Evolutionary conservation across 164 flowering plant species (phyloP).

Genomic region (Kalanchoe fedtschenkoi): DNA sequence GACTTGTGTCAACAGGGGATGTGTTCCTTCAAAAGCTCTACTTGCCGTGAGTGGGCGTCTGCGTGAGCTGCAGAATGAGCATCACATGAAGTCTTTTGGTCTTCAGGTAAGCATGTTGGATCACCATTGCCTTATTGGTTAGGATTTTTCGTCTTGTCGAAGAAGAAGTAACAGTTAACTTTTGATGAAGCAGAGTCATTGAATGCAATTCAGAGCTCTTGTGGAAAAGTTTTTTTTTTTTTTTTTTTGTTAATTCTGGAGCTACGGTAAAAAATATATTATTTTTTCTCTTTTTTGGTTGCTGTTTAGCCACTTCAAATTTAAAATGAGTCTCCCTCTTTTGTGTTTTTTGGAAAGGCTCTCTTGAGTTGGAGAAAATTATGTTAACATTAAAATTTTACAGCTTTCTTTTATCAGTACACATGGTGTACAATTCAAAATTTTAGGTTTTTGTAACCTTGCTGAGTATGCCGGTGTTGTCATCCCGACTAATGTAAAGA

Average conservation of each 20-base stretch:
- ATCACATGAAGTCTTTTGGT: constrained; percentile 90
- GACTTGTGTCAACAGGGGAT: constrained; percentile 97
- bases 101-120: constrained; percentile 46
- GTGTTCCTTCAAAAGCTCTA: constrained; percentile 98
- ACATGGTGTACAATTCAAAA: not conserved
- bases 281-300: no score
- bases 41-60: constrained; percentile 94
- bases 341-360: not conserved
- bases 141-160: not conserved
- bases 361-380: not conserved
- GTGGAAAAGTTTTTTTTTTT: no score
- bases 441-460: not conserved
- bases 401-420: not conserved
- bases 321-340: not conserved
- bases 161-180: not conserved
- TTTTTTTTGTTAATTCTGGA: no score
- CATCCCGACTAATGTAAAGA: not conserved
- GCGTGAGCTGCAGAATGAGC: constrained; percentile 90
- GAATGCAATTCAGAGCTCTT: no score
- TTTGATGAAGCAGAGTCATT: no score
- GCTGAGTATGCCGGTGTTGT: not conserved
- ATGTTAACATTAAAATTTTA: not conserved
- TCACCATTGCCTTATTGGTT: not conserved
- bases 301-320: no score
- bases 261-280: no score